These are phyloP conservation scores for Rachicladosporium sp. DNA, from an alignment of 2,329 filamentous ascomycete species.

Conservation along the genomic window DNA sequence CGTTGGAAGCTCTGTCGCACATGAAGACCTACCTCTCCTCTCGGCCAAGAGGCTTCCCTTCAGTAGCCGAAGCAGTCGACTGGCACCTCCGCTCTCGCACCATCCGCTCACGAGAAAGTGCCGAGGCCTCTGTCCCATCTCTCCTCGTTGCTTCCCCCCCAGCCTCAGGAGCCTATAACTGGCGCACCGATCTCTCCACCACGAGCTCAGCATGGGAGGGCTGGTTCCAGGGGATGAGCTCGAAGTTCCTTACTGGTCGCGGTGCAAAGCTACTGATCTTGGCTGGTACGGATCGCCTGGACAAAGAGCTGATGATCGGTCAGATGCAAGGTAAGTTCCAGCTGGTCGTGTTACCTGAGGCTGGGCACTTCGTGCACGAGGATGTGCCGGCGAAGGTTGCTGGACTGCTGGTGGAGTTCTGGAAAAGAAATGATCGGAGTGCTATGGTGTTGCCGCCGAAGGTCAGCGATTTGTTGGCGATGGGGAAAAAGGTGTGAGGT, in stretches of 20 bases:
- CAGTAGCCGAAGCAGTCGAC: conserved; percentile 67
- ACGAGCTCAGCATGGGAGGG: conserved; percentile 89
- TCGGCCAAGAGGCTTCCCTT: conserved; percentile 66
- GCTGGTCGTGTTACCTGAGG: conserved; percentile 83
- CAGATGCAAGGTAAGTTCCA: conserved; percentile 99
- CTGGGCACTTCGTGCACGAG: conserved; percentile 94
- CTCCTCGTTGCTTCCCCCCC: conserved; percentile 44
- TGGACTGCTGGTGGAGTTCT: conserved; percentile 75
- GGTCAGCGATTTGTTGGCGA: conserved; percentile 45
- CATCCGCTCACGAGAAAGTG: conserved; percentile 70
- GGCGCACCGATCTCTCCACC: conserved; percentile 71
- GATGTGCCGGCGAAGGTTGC: conserved; percentile 87
- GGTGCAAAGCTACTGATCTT: conserved; percentile 77
- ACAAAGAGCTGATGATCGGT: conserved; percentile 86
- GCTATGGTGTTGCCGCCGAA: conserved; percentile 82
- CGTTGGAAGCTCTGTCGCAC: conserved; percentile 83
- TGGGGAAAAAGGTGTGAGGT: conserved; percentile 40
- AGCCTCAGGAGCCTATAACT: conserved; percentile 47
- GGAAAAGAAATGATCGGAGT: conserved; percentile 77
- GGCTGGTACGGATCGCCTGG: conserved; percentile 78
- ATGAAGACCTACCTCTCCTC: conserved; percentile 88
- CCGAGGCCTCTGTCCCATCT: conserved; percentile 74
- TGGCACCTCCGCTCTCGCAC: conserved; percentile 90
- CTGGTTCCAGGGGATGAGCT: conserved; percentile 82
- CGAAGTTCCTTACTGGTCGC: conserved; percentile 69